Conservation (phyloP, 2,329 filamentous ascomycete genomes). For the Apiospora koreana region DNA sequence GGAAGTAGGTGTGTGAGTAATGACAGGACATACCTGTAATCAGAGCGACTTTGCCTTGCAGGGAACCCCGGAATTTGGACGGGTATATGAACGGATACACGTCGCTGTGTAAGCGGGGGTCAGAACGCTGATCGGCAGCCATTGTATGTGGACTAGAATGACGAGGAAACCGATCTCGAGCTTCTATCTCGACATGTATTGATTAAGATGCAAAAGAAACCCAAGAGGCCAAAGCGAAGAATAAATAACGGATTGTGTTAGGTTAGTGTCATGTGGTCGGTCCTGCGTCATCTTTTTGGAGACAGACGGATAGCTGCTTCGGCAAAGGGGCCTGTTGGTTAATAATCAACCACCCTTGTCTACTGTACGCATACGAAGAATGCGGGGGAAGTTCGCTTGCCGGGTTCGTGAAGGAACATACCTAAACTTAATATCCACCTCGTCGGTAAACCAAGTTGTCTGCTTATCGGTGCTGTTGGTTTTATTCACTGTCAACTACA, state of each 20-base stretch:
- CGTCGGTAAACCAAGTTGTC: not conserved
- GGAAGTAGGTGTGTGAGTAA: not conserved
- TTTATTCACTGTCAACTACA: not conserved
- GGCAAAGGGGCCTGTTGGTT: not conserved
- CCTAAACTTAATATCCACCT: not conserved
- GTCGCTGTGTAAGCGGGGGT: conserved; percentile 28
- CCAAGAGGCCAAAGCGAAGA: too few species aligned
- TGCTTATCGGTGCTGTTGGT: too few species aligned
- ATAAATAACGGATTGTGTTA: too few species aligned
- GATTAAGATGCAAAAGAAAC: too few species aligned
- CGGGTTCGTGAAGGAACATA: not conserved
- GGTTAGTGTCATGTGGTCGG: too few species aligned
- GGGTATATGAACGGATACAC: conserved; percentile 32
- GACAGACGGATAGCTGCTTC: not conserved
- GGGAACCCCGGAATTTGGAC: conserved; percentile 25
- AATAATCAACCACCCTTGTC: not conserved
- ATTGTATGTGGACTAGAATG: not conserved
- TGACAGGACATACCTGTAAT: conserved; percentile 24
- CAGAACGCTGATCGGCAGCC: not conserved
- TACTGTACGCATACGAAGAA: not conserved
- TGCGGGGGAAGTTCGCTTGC: not conserved
- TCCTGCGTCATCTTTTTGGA: not conserved
- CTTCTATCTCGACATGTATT: too few species aligned
- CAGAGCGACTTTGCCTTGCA: conserved; percentile 28
- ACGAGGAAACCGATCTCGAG: not conserved